phyloP scores from a whole-genome alignment of 2,329 filamentous ascomycete genomes.

The Calonectria montana region DNA sequence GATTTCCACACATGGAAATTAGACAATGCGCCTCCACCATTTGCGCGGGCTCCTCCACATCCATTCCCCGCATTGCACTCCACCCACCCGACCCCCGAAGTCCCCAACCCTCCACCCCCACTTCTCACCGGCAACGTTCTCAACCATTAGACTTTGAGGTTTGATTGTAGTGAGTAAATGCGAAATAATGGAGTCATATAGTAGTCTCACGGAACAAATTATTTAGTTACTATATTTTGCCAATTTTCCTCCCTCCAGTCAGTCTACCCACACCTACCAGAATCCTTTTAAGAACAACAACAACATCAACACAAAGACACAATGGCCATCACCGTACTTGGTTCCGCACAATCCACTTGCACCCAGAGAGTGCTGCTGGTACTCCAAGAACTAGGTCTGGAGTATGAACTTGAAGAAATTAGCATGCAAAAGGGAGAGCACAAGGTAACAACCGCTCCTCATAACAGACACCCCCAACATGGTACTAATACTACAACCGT shows the following conservation, averaged over 20 bases:
- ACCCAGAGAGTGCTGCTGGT: not conserved
- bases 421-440: constrained; percentile 2
- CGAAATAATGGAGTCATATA: too few relatives aligned
- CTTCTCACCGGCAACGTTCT: not conserved
- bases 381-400: not conserved
- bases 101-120: not conserved
- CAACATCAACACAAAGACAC: not conserved
- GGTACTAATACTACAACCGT: not conserved
- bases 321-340: not conserved
- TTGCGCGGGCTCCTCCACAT: not conserved
- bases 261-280: not conserved
- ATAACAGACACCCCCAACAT: not conserved
- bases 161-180: not conserved
- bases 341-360: not conserved
- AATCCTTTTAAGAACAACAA: not conserved
- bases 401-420: not conserved
- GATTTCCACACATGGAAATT: not conserved
- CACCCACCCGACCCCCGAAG: not conserved
- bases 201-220: not conserved
- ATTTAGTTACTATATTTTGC: not conserved
- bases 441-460: not conserved
- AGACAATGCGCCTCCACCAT: not conserved
- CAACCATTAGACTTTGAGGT: not conserved
- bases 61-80: not conserved
- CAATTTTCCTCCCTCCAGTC: too few relatives aligned